Base-by-base conservation (phyloP, 495 filamentous ascomycete genomes). In the Penicillium taxi region DNA sequence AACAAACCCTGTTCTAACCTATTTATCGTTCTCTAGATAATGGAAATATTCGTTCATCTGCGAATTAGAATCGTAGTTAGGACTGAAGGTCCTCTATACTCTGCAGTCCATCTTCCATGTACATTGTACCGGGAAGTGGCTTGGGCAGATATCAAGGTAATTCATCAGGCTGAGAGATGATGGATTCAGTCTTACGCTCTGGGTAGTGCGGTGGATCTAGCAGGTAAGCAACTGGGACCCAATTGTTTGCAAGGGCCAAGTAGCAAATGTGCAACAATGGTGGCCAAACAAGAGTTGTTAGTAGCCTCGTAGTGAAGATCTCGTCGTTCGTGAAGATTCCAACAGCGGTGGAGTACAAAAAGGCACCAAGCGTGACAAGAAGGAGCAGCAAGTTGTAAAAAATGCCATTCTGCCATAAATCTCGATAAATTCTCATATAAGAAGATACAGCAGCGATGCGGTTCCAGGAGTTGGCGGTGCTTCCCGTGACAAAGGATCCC, bases 401-500 rank as follows among this genome's bases (percentile, higher is more conserved):
- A 17, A 59, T 35, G 9, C 55, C 48, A n/a, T 53, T 55, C 9
- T 46, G 33, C 41, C 44, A 47, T 3, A 49, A 19, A 20, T 60
- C 48, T 12, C 36, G 32, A 26, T 45, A 41, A 3, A 50, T 17
- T 25, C 31, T 42, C 32, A 31, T 45, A 19, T 17, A 52, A 1
- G 26, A 15, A 1, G 41, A 47, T 16, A 26, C 39, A 11, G 20
- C 16, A 11, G 40, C 28, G 27, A 22, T 32, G 25, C 19, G 41
- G 36, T 59, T 52, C 52, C 50, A 46, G 2, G 55, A 45, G 27
- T 65, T 63, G 1, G 41, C 50, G 0, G 34, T 55, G 40, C 59
- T 65, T 11, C 61, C 61, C 1, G 61, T 65, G 2, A 65, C 55
- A 25, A 63, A 61, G 0, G 61, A 65, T 2, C 61, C 61, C 12